Base-by-base conservation (phyloP, 2,329 filamentous ascomycete species). In the Metarhizium brunneum region DNA sequence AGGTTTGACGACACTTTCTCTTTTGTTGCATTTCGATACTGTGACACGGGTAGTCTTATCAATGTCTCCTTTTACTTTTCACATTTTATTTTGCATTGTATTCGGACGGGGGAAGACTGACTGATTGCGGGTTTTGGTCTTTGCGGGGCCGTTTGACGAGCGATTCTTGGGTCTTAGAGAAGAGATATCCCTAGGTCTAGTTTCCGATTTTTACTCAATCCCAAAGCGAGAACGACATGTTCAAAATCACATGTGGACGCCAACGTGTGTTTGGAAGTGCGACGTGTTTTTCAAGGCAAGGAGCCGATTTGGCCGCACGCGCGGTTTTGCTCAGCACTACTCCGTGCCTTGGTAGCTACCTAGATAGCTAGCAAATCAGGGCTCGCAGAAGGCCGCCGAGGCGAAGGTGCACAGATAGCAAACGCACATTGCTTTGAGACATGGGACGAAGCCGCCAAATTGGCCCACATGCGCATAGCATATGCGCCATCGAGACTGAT, bases 181-280 rank as follows among this genome's bases (percentile, higher is more conserved):
- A 45, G 20, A 56, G 55, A 56, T 54, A 54, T 56, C 47, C 43
- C 35, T 48, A 43, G 20, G 35, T 56, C 50, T 43, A 42, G 25
- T 52, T 42, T 49, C 4, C 40, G 18, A 47, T 16, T 36, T 48
- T 30, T 43, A 18, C 35, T 10, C n/a, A 49, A 48, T n/a, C 32
- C 29, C 11, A 40, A 16, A 40, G 38, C 11, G 14, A 16, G 14
- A 40, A 40, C 11, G 38, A 40, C 10, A 16, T 16, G 8, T 40
- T 40, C 38, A 16, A 40, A 35, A 35, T 8, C 32, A 6, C 38
- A 16, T 16, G 38, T 16, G 38, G 14, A 40, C 13, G 38, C 38
- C 25, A 25, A 25, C 25, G 25, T 25, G 25, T 25, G 25, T 25
- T 25, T 25, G 25, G 25, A 25, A 25, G 25, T 25, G 25, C 25